phyloP scores from a whole-genome alignment of 2,329 filamentous ascomycete species.

The Penicillium sp. region DNA sequence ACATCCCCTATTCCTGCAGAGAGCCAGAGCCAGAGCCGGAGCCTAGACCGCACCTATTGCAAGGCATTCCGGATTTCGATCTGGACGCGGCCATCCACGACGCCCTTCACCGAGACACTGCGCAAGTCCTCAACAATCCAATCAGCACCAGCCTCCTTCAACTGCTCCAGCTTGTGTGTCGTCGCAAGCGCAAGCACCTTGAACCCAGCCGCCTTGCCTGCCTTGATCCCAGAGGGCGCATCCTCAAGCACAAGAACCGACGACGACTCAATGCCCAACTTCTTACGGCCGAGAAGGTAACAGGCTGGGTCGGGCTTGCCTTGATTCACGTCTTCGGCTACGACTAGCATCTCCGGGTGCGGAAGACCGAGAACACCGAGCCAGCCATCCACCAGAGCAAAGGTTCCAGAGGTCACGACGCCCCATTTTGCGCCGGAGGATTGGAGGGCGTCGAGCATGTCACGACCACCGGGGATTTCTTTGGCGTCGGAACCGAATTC shows the following conservation, averaged over 20 bases:
- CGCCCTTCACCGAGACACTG: slow-evolving; percentile 64
- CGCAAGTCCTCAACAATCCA: slow-evolving; percentile 80
- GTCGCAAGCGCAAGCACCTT: slow-evolving; percentile 81
- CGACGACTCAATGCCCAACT: slow-evolving; percentile 53
- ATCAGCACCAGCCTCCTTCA: slow-evolving; percentile 74
- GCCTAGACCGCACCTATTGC: slow-evolving; percentile 24
- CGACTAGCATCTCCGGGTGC: slow-evolving; percentile 64
- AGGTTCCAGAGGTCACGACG: slow-evolving; percentile 74
- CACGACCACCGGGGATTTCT: slow-evolving; percentile 80
- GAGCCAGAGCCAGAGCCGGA: no score
- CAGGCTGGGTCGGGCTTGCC: slow-evolving; percentile 77
- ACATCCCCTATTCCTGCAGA: slow-evolving; percentile 35
- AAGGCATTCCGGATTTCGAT: slow-evolving; percentile 66
- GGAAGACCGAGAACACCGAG: slow-evolving; percentile 65
- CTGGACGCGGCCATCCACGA: slow-evolving; percentile 58
- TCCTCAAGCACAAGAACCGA: slow-evolving; percentile 80
- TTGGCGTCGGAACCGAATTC: slow-evolving; percentile 73
- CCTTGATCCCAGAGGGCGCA: slow-evolving; percentile 77
- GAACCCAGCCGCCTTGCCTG: slow-evolving; percentile 83
- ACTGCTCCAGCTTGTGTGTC: slow-evolving; percentile 72
- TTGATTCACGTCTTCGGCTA: slow-evolving; percentile 70
- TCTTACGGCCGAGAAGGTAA: slow-evolving; percentile 66
- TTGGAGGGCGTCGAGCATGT: slow-evolving; percentile 67
- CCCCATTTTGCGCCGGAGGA: slow-evolving; percentile 69
- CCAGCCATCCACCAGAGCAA: slow-evolving; percentile 67